Base-by-base conservation (phyloP, 2,329 filamentous ascomycete species). In the Alternaria atra region DNA sequence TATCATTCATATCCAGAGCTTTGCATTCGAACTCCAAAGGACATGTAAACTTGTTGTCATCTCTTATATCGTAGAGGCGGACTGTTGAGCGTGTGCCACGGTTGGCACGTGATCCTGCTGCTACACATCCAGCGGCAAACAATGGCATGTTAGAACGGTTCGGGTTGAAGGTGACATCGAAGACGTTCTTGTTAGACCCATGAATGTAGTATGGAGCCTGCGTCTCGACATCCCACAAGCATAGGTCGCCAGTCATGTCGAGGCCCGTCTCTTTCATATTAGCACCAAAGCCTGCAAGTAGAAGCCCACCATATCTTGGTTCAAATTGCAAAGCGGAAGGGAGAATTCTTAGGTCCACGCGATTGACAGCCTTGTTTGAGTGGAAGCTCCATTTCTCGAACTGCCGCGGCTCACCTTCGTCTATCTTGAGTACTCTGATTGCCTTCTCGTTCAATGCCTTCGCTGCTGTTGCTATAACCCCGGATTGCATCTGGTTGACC, bases 1-100 rank as follows among this genome's bases (percentile, higher is more conserved):
- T 78, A 58, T 89, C 86, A 57, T 89, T 89, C 66, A 89, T 87
- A 71, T 90, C 87, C 7, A 83, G 69, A 0, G 87, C 87, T 25
- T 83, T 83, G 65, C 87, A 89, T 50, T 88, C 83, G 37, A 86
- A 80, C 58, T 84, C 83, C 25, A 84, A 68, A 6, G 65, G 55
- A 65, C 62, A 68, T 6, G 70, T 73, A 40, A 73, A 77, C 55
- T 66, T 75, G 4, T 32, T 34, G 5, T 20, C 27, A 25, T 65
- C 69, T 5, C 78, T 69, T 1, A 81, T 74, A 10, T 84, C 82
- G 64, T 85, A 89, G 3, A 87, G 74, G 4, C 85, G 83, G 3
- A 89, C 79, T 1, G 84, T 75, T 1, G 85, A 87, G 8, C 81
- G 80, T 4, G 79, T 80, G 51, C 69, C 80, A 71, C 71, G 72